Evolutionary conservation across 441 rosid genomes (phyloP), one percentile per base, ranked within the genome.

Genomic region (Rhodomyrtus psidioides): DNA sequence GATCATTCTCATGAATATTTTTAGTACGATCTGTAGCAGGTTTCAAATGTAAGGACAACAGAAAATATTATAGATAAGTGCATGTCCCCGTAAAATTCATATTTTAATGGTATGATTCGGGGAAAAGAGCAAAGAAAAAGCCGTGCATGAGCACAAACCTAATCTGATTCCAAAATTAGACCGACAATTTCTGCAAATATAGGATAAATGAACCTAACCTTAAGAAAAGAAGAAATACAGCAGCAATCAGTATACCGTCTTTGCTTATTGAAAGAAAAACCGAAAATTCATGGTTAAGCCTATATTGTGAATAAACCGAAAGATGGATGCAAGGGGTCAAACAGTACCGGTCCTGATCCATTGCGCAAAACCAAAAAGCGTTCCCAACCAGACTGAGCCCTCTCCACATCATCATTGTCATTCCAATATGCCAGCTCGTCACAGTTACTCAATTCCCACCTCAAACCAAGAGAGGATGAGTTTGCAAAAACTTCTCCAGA

Each of bases 401-500:
- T 86, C 91, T 89, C 88, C 30, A 90, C 89, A 84, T 89, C 94
- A 94, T 87, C 89, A 87, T 89, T 90, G 90, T 92, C 90, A 87
- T 90, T 93, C 99, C 98, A 97, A 86, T 90, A 89, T 83, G 98
- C 99, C 86, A 95, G 90, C 86, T 89, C 93, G 81, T 94, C 93
- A 91, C 97, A 97, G 84, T 87, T 84, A 88, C 88, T 91, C 89
- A 96, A 89, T 88, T 96, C 98, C 99, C 99, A 97, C 89, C 86
- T 91, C 90, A 97, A 92, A 86, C 89, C 87, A 90, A 97, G 96
- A 86, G 98, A 93, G 88, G 99, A 97, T 46, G 98, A 94, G 90
- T 97, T 97, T 83, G 98, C 98, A 93, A 95, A 95, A 91, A 94
- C 94, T 90, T 94, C 93, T 85, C 98, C 96, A 30, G 88, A 91